These are phyloP conservation scores for Cutaneotrichosporon cyanovorans DNA, from an alignment of 1,284 basidiomycete genomes.

Conservation along the genomic window DNA sequence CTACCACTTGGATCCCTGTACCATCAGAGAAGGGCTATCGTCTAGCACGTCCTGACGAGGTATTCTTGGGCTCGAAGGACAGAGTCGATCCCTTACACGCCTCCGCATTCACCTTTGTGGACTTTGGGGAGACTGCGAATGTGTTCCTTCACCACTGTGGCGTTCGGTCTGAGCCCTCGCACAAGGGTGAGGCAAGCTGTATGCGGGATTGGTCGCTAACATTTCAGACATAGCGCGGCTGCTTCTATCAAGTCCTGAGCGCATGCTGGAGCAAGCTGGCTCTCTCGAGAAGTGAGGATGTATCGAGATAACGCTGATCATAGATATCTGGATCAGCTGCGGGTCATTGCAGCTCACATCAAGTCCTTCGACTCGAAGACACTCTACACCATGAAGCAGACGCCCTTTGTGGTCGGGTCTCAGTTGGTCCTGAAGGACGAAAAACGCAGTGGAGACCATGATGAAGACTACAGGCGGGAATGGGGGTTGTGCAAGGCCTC, in stretches of 20 bases:
- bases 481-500: conserved; percentile 35
- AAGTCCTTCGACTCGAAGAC: conserved; percentile 56
- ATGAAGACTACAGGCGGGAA: conserved; percentile 21
- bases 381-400: conserved; percentile 58
- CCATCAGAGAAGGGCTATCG: conserved; percentile 4
- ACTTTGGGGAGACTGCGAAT: conserved; percentile 78
- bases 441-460: conserved; percentile 23
- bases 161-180: conserved; percentile 75
- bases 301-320: neutral
- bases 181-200: neutral
- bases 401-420: conserved; percentile 66
- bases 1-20: conserved; percentile 46
- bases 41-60: conserved; percentile 32
- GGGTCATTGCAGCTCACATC: conserved; percentile 73
- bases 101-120: conserved; percentile 67
- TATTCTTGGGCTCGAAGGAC: conserved; percentile 35
- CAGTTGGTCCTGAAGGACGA: conserved; percentile 51
- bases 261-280: conserved; percentile 40
- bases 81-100: conserved; percentile 27
- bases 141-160: conserved; percentile 80
- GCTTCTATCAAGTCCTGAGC: conserved; percentile 33
- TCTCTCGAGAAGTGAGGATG: conserved; percentile 34
- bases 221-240: conserved; percentile 34
- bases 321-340: conserved; percentile 74
- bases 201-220: neutral